Evolutionary conservation across 352 stramenopile genomes (phyloP).

Genomic region (Phytophthora syringae): DNA sequence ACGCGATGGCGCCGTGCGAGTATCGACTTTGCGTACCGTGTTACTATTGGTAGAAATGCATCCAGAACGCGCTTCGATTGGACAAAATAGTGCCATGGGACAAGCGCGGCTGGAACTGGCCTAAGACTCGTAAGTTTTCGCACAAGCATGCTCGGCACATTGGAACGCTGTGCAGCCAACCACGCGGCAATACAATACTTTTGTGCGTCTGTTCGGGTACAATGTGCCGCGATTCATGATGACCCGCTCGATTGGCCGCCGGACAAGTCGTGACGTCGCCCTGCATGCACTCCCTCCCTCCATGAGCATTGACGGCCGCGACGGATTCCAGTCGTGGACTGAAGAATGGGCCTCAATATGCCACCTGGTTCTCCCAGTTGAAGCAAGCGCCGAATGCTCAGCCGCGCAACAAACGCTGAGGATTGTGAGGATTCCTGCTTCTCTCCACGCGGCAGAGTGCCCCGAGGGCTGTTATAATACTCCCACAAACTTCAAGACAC

Average conservation of each 20-base stretch:
- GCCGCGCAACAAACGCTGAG: neutral
- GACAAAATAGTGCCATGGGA: constrained; percentile 24
- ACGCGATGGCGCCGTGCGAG: constrained; percentile 15
- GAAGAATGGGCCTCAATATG: neutral
- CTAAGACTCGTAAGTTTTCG: constrained; percentile 10
- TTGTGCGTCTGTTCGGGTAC: no score
- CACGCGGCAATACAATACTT: constrained; percentile 3
- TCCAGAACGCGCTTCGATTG: neutral
- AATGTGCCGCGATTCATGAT: no score
- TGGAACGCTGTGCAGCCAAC: neutral
- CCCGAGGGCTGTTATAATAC: neutral
- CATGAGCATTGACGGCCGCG: constrained; percentile 7
- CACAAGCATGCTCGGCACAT: neutral
- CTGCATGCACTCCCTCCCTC: neutral
- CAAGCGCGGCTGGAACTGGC: constrained; percentile 29
- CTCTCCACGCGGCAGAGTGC: constrained; percentile 1
- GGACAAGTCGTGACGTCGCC: constrained; percentile 15
- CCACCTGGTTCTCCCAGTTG: constrained; percentile 12
- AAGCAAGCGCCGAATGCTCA: constrained; percentile 9
- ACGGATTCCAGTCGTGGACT: neutral
- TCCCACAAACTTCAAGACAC: constrained; percentile 10
- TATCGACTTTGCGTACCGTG: constrained; percentile 15
- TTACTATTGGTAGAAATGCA: neutral
- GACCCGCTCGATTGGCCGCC: constrained; percentile 16
- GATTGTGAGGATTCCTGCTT: constrained; percentile 17